These are phyloP conservation scores for Cymodocea nodosa DNA, from an alignment of 116 monocot species.

Conservation along the genomic window DNA sequence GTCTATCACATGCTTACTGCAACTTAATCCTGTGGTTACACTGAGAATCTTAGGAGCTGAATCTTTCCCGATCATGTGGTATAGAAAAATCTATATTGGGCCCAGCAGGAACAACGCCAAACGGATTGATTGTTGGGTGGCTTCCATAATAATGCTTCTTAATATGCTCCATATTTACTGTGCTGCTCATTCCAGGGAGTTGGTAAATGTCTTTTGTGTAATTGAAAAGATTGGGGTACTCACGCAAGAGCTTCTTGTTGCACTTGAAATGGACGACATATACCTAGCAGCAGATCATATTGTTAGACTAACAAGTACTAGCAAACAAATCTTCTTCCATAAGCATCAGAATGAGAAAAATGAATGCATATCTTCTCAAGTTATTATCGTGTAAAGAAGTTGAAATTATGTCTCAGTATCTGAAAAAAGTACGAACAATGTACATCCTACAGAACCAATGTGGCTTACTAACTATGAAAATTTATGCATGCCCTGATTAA, in stretches of 20 bases:
- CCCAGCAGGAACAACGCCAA: conserved; percentile 60
- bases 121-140: conserved; percentile 77
- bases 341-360: too few species aligned
- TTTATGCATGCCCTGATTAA: too few species aligned
- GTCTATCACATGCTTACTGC: too few species aligned
- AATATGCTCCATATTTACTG: conserved; percentile 78
- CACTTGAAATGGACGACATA: conserved; percentile 89
- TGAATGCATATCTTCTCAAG: too few species aligned
- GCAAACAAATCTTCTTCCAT: not conserved
- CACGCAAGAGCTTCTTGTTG: conserved; percentile 82
- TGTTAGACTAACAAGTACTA: too few species aligned
- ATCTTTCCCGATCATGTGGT: conserved; percentile 74
- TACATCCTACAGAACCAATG: too few species aligned
- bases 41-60: conserved; percentile 7
- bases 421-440: too few species aligned
- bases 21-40: too few species aligned
- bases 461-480: too few species aligned
- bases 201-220: conserved; percentile 93
- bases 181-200: conserved; percentile 53
- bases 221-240: conserved; percentile 85
- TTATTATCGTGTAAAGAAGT: too few species aligned
- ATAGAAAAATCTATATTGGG: conserved; percentile 47
- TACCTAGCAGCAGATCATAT: conserved; percentile 28
- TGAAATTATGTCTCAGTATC: too few species aligned
- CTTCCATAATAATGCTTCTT: conserved; percentile 91